Conservation (phyloP, 2,329 filamentous ascomycete species). For the Hypoxylon sp. region DNA sequence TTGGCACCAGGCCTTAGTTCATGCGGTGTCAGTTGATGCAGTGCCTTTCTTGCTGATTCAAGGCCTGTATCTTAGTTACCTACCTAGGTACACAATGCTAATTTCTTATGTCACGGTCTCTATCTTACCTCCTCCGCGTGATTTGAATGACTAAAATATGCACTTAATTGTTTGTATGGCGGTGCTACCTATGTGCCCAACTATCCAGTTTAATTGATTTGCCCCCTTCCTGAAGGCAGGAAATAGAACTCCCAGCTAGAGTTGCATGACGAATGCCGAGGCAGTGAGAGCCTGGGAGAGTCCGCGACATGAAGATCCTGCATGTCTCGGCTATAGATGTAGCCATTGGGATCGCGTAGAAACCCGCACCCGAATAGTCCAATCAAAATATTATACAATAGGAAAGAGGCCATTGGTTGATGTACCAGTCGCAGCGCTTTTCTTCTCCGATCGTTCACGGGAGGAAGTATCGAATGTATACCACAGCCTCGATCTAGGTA, state of each 20-base stretch:
- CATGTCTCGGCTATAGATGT: neutral
- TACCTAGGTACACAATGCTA: neutral
- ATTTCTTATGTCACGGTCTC: neutral
- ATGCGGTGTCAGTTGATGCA: neutral
- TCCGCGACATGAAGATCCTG: neutral
- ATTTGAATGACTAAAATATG: neutral
- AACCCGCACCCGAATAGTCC: neutral
- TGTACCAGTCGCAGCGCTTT: neutral
- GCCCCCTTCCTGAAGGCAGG: too few species aligned
- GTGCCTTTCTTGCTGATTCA: neutral
- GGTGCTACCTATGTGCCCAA: neutral
- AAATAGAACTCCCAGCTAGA: too few species aligned
- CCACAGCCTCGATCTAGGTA: too few species aligned
- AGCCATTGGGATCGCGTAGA: neutral
- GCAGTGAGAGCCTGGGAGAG: too few species aligned
- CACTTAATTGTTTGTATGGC: neutral
- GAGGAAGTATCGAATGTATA: neutral
- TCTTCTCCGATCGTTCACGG: neutral
- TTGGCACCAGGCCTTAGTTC: neutral
- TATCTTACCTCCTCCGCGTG: neutral
- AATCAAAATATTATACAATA: neutral
- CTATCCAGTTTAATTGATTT: neutral
- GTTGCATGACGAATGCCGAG: too few species aligned
- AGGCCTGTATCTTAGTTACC: neutral
- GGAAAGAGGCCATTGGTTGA: neutral